Evolutionary conservation across 257 asterid genomes (phyloP).

Genomic region (Thymus mandschuricus): DNA sequence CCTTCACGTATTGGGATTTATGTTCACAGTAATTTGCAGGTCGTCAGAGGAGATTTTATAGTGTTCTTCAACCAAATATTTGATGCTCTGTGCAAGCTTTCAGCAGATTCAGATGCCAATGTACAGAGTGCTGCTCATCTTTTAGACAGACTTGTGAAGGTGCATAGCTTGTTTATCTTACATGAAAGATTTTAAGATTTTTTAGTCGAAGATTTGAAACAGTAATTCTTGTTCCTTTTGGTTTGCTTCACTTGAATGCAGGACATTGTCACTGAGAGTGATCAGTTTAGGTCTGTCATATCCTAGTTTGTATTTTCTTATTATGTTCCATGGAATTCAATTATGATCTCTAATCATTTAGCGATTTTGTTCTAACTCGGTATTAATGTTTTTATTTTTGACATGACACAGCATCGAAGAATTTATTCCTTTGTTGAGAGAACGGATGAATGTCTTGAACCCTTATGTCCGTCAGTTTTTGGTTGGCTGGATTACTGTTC

Average conservation of each 20-base stretch:
- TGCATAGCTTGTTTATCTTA: constrained; percentile 26
- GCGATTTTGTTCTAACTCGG: constrained; percentile 29
- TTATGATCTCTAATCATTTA: constrained; percentile 21
- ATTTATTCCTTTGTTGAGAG: constrained; percentile 95
- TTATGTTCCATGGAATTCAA: constrained; percentile 20
- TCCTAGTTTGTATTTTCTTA: constrained; percentile 25
- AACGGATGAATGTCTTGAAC: constrained; percentile 94
- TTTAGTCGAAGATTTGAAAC: constrained; percentile 17
- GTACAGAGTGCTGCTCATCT: constrained; percentile 99
- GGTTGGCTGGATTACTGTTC: constrained; percentile 99
- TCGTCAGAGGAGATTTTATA: constrained; percentile 97
- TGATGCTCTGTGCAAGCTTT: constrained; percentile 95
- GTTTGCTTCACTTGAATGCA: constrained; percentile 44
- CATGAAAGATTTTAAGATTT: background rate
- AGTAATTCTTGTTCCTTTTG: constrained; percentile 29
- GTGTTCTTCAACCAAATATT: constrained; percentile 96
- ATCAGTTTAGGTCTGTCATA: constrained; percentile 86
- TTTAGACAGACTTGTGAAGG: constrained; percentile 98
- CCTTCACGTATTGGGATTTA: constrained; percentile 34
- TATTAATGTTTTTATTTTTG: constrained; percentile 19
- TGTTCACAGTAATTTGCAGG: constrained; percentile 59
- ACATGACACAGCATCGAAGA: constrained; percentile 86
- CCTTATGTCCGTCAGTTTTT: constrained; percentile 98
- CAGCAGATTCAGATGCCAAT: constrained; percentile 97
- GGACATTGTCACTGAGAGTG: constrained; percentile 99